phyloP scores from a whole-genome alignment of 208 protist genomes.

The Acanthamoeba quina region DNA sequence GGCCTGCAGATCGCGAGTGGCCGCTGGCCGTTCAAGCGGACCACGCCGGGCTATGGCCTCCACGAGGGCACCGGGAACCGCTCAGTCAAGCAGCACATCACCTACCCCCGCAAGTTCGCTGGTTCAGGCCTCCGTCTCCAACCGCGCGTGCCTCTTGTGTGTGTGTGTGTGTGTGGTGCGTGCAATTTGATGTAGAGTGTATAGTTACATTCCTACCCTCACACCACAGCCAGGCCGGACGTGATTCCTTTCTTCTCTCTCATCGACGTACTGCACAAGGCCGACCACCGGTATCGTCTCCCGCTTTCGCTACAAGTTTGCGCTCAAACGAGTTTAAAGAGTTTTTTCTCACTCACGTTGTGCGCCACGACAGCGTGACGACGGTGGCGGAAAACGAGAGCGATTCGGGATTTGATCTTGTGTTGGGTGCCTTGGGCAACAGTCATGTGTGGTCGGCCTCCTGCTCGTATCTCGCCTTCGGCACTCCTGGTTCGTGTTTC shows the following conservation, averaged over 20 bases:
- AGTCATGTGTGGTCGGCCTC: conserved; percentile 58
- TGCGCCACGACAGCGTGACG: background rate
- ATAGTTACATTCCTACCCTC: background rate
- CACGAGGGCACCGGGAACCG: conserved; percentile 16
- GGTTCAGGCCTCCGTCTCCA: background rate
- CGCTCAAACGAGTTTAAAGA: background rate
- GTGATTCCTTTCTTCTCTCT: conserved; percentile 38
- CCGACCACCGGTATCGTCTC: background rate
- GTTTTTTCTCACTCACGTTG: background rate
- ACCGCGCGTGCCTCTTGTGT: too few species aligned
- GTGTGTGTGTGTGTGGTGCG: too few species aligned
- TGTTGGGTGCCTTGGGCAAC: background rate
- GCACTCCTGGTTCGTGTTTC: conserved; percentile 17
- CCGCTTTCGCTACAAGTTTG: background rate
- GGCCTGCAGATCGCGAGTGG: conserved; percentile 19
- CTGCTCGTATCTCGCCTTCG: conserved; percentile 51
- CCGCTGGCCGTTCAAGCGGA: conserved; percentile 42
- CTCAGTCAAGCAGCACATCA: conserved; percentile 27
- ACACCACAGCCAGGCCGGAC: background rate
- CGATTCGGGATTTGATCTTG: conserved; percentile 20
- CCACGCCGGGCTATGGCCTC: background rate
- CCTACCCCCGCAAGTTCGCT: conserved; percentile 35
- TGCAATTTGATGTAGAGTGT: background rate
- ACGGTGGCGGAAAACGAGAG: background rate
- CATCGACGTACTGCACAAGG: conserved; percentile 23